Evolutionary conservation across 2,329 filamentous ascomycete species (phyloP).

Genomic region (Dactylellina parvicollis): DNA sequence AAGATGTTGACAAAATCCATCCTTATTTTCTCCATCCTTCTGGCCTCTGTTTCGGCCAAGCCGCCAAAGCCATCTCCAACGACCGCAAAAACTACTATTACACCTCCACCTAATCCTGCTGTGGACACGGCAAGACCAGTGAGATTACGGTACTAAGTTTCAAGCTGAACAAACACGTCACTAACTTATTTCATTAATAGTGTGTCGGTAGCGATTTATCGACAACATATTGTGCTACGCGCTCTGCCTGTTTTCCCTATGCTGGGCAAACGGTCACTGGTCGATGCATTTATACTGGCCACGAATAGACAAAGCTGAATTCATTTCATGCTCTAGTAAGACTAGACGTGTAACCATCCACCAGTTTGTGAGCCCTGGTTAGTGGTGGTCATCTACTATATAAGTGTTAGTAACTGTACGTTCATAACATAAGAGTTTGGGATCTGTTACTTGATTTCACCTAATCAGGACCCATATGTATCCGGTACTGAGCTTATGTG

Average conservation of each 20-base stretch:
- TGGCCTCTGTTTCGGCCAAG: slow-evolving; percentile 11
- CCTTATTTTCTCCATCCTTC: slow-evolving; percentile 20
- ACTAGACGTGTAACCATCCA: too few species aligned
- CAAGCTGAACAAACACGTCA: not conserved
- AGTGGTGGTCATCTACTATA: too few species aligned
- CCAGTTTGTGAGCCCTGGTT: too few species aligned
- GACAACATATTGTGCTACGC: slow-evolving; percentile 17
- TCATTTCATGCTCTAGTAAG: too few species aligned
- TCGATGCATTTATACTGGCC: slow-evolving; percentile 22
- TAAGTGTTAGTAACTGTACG: too few species aligned
- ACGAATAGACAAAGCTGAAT: slow-evolving; percentile 5
- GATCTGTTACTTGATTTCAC: too few species aligned
- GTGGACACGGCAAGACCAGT: slow-evolving; percentile 11
- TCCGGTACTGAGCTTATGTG: too few species aligned
- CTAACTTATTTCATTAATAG: slow-evolving; percentile 3
- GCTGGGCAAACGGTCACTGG: slow-evolving; percentile 4
- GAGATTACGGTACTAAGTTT: slow-evolving; percentile 1
- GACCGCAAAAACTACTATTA: slow-evolving; percentile 2
- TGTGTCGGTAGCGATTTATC: slow-evolving; percentile 6
- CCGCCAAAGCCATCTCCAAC: slow-evolving; percentile 2
- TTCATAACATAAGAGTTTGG: too few species aligned
- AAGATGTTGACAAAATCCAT: slow-evolving; percentile 28
- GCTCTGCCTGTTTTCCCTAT: slow-evolving; percentile 15
- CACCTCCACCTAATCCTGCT: slow-evolving; percentile 5
- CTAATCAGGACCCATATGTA: too few species aligned